A percentile compares a stretch with the other conserved stretches of the same genome.
These are phyloP conservation scores for Termitomyces sp. DNA, from an alignment of 768 basidiomycete species.

Conservation along the genomic window DNA sequence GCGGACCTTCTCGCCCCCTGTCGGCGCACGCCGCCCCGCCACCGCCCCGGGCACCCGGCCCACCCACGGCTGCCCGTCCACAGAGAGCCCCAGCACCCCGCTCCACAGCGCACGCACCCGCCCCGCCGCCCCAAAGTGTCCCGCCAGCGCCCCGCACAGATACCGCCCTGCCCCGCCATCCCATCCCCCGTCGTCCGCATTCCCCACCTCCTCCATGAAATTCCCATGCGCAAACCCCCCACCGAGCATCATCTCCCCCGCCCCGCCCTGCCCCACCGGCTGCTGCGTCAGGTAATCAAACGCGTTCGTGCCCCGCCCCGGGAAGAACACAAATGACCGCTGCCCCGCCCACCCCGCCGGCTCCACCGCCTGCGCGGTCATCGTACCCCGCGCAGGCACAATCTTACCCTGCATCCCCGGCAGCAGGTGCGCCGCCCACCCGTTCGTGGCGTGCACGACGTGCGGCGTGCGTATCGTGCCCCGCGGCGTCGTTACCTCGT, in stretches of 20 bases:
- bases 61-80: slow-evolving; percentile 64
- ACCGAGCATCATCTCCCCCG: slow-evolving; percentile 62
- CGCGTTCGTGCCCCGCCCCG: slow-evolving; percentile 26
- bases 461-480: slow-evolving; percentile 54
- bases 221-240: slow-evolving; percentile 38
- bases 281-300: slow-evolving; percentile 73
- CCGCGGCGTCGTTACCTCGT: slow-evolving; percentile 54
- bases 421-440: slow-evolving; percentile 71
- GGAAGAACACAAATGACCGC: slow-evolving; percentile 58
- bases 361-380: slow-evolving; percentile 48
- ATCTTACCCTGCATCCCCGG: slow-evolving; percentile 56
- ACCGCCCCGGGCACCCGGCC: slow-evolving; percentile 50
- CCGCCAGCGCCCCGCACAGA: slow-evolving; percentile 34
- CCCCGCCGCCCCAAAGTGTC: slow-evolving; percentile 38
- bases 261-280: slow-evolving; percentile 12
- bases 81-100: slow-evolving; percentile 57
- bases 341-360: slow-evolving; percentile 27
- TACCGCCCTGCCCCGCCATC: slow-evolving; percentile 23
- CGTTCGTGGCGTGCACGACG: slow-evolving; percentile 84
- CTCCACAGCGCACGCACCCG: slow-evolving; percentile 40
- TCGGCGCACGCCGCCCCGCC: slow-evolving; percentile 30
- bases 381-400: slow-evolving; percentile 50
- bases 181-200: slow-evolving; percentile 29
- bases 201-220: slow-evolving; percentile 29
- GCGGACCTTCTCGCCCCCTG: not conserved